Conservation (phyloP, 805 yeast species). For the Candida coleopterorum region DNA sequence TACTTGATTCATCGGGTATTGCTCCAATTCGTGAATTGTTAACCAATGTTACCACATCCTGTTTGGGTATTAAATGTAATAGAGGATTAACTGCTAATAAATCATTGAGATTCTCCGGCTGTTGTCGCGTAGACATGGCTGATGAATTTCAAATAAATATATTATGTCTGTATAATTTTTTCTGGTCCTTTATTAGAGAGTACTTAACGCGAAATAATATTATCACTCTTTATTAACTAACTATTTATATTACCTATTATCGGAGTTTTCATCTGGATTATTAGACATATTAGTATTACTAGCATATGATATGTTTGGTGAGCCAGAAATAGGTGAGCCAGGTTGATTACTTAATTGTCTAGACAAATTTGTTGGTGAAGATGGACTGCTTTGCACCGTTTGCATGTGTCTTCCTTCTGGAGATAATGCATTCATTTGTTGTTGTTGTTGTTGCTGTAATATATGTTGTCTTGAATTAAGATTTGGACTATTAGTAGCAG, state of each 20-base stretch:
- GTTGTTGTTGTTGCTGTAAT: conserved; percentile 6
- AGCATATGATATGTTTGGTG: conserved; percentile 4
- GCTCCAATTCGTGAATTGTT: conserved; percentile 9
- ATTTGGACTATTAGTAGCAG: not conserved
- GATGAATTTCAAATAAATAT: too few species aligned
- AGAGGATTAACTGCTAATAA: conserved; percentile 24
- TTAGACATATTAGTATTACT: not conserved
- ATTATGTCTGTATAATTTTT: too few species aligned
- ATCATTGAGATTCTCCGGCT: conserved; percentile 18
- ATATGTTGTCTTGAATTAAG: conserved; percentile 2
- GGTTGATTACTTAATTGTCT: conserved; percentile 6
- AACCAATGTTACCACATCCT: conserved; percentile 17
- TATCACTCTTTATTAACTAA: not conserved
- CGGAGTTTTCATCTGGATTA: not conserved
- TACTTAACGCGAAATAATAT: too few species aligned
- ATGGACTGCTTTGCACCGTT: conserved; percentile 32
- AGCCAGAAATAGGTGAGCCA: conserved; percentile 7
- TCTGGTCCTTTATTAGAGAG: too few species aligned
- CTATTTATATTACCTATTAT: not conserved
- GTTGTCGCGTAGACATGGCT: conserved; percentile 1
- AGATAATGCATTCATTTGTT: conserved; percentile 19
- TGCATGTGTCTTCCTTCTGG: conserved; percentile 42
- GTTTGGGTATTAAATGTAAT: conserved; percentile 25
- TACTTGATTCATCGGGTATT: conserved; percentile 8
- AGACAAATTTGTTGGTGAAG: conserved; percentile 3